phyloP scores from a whole-genome alignment of 2,329 filamentous ascomycete genomes.

The Cyphellophora europaea region DNA sequence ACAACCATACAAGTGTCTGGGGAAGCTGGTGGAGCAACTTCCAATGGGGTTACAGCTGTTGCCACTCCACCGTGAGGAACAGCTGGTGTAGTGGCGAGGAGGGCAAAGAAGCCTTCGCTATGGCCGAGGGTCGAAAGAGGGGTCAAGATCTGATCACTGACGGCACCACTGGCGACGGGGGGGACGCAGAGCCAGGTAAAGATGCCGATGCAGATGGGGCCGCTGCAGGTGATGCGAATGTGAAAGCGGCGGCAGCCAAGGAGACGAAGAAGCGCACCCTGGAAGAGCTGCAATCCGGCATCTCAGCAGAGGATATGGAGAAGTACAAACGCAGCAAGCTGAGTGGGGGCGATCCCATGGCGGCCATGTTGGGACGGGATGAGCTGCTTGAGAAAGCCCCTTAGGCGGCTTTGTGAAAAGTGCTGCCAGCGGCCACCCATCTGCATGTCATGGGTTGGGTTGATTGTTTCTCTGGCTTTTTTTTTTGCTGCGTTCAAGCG shows the following conservation, averaged over 20 bases:
- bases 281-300: slow-evolving; percentile 59
- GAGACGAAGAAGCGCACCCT: slow-evolving; percentile 12
- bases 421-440: no score
- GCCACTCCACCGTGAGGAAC: slow-evolving; percentile 88
- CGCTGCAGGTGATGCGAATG: background rate
- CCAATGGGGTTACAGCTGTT: slow-evolving; percentile 92
- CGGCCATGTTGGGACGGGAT: slow-evolving; percentile 37
- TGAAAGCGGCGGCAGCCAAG: slow-evolving; percentile 10
- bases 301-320: slow-evolving; percentile 78
- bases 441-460: no score
- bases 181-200: slow-evolving; percentile 15
- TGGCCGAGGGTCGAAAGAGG: slow-evolving; percentile 54
- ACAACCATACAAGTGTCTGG: slow-evolving; percentile 91
- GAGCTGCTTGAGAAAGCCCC: slow-evolving; percentile 11
- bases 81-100: slow-evolving; percentile 94
- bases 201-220: slow-evolving; percentile 13
- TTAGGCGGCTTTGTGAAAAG: no score
- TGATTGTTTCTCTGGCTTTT: no score
- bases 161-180: slow-evolving; percentile 11
- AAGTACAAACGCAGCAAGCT: slow-evolving; percentile 69
- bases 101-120: slow-evolving; percentile 71
- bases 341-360: slow-evolving; percentile 78
- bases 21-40: slow-evolving; percentile 97
- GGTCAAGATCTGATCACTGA: slow-evolving; percentile 32
- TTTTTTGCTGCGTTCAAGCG: no score